Percentiles rank a stretch among this genome's conserved stretches.
These are phyloP conservation scores for Powellomyces hirtus DNA, from an alignment of 192 early-diverging fungal species.

Conservation along the genomic window DNA sequence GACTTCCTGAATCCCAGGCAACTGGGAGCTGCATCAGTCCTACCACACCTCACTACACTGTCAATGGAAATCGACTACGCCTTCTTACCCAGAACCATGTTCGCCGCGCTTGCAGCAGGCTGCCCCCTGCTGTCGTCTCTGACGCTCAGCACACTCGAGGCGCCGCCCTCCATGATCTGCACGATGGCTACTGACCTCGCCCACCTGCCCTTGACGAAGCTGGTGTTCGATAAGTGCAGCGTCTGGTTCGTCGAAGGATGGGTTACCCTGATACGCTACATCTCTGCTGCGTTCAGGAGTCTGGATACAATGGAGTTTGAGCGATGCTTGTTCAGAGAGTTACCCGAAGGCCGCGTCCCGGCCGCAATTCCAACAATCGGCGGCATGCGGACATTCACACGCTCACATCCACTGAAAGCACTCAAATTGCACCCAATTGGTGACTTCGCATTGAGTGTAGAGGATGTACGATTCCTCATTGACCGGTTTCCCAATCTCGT, in stretches of 20 bases:
- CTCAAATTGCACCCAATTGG: background rate
- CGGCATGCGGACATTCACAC: background rate
- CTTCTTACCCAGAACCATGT: background rate
- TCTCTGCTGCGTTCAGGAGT: background rate
- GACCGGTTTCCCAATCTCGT: background rate
- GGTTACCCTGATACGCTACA: background rate
- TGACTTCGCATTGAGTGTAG: background rate
- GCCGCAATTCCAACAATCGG: background rate
- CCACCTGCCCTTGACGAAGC: background rate
- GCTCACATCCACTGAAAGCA: background rate
- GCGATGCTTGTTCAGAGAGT: background rate
- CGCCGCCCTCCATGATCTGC: background rate
- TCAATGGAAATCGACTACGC: slow-evolving; percentile 12
- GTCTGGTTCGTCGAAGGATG: slow-evolving; percentile 4
- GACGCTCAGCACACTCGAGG: background rate
- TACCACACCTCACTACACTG: background rate
- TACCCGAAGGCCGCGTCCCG: background rate
- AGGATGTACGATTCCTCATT: background rate
- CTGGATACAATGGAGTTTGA: background rate
- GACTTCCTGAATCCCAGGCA: background rate
- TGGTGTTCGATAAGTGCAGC: slow-evolving; percentile 5
- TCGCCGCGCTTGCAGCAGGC: background rate
- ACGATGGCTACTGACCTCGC: background rate
- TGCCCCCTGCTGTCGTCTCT: background rate
- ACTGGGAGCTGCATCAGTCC: background rate